Conservation (phyloP, 2,329 filamentous ascomycete species). For the Akanthomyces muscarius region DNA sequence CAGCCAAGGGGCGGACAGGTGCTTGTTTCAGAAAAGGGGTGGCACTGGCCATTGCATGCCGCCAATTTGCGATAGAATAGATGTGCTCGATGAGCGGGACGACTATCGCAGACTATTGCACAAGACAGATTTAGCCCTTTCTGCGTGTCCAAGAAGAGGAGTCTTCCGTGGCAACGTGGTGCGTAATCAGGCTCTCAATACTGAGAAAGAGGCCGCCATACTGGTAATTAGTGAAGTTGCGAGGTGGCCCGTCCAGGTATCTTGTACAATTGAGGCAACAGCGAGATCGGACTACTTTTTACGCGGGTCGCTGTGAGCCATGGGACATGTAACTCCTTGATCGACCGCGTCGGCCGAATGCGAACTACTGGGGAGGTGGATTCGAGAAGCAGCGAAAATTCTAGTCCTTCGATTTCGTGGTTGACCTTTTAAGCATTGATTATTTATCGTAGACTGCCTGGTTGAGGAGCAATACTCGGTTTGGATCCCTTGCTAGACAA, state of each 20-base stretch:
- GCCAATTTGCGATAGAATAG: not conserved
- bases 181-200: not conserved
- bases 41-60: not conserved
- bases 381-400: no score
- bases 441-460: not conserved
- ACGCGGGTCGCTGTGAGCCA: no score
- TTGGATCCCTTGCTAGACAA: not conserved
- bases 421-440: not conserved
- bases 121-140: not conserved
- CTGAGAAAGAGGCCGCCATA: not conserved
- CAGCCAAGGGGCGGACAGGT: not conserved
- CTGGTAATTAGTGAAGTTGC: no score
- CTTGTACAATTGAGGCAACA: not conserved
- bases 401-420: not conserved
- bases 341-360: not conserved
- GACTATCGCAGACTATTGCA: not conserved
- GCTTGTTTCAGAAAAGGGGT: conserved; percentile 13
- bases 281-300: no score
- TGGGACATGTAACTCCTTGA: not conserved
- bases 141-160: not conserved
- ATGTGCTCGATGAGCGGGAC: not conserved
- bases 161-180: not conserved
- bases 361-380: not conserved
- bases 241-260: no score
- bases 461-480: no score